Conservation (phyloP, 2,329 filamentous ascomycete genomes). For the Alternaria sp. region DNA sequence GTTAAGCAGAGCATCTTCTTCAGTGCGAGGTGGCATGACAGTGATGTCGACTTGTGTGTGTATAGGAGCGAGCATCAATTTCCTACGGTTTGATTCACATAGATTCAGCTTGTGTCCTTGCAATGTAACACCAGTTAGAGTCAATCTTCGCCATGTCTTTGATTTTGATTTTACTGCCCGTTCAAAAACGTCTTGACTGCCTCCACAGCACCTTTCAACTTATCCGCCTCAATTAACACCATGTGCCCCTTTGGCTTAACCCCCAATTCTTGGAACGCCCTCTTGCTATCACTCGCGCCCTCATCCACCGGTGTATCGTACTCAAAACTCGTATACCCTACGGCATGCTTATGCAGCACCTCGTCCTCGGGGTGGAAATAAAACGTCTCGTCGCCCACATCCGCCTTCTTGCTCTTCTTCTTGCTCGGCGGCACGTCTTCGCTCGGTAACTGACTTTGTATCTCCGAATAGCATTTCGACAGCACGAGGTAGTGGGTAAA, state of each 20-base stretch:
- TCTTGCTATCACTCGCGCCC: constrained; percentile 84
- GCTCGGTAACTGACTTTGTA: constrained; percentile 77
- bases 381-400: constrained; percentile 66
- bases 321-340: constrained; percentile 73
- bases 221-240: constrained; percentile 83
- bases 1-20: constrained; percentile 64
- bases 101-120: constrained; percentile 49
- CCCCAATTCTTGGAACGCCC: constrained; percentile 92
- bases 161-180: constrained; percentile 28
- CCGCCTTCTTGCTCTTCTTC: constrained; percentile 53
- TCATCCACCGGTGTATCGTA: constrained; percentile 82
- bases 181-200: constrained; percentile 77
- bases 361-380: constrained; percentile 98
- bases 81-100: constrained; percentile 41
- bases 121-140: constrained; percentile 51
- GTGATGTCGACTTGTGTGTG: constrained; percentile 39
- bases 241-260: constrained; percentile 84
- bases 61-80: constrained; percentile 50
- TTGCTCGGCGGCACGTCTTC: constrained; percentile 52
- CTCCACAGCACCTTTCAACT: constrained; percentile 78
- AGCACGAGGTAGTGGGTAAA: constrained; percentile 94
- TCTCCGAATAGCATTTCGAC: constrained; percentile 91
- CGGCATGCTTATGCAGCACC: constrained; percentile 78
- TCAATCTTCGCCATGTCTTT: constrained; percentile 17
- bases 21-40: constrained; percentile 13